Conservation (phyloP, 352 stramenopile species). For the Globisporangium abappressorium region DNA sequence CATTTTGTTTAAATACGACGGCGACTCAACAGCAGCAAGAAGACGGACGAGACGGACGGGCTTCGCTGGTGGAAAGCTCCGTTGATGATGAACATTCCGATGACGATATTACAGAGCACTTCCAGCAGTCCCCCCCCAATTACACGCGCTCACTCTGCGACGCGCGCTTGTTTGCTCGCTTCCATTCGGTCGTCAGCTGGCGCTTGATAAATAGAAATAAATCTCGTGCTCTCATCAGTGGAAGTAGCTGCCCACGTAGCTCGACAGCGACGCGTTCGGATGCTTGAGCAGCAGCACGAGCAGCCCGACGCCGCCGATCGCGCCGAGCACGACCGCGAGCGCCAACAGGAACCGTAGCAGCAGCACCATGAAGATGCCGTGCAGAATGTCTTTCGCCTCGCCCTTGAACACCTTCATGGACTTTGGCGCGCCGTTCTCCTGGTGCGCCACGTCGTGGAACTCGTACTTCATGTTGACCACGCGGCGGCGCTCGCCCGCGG, state of each 20-base stretch:
- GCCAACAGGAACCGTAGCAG: constrained; percentile 51
- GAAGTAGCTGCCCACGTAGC: constrained; percentile 22
- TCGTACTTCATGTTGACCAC: constrained; percentile 29
- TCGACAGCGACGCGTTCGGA: constrained; percentile 25
- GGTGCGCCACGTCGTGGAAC: constrained; percentile 33
- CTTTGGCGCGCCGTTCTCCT: constrained; percentile 49
- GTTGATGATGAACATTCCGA: neutral
- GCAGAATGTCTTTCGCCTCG: constrained; percentile 51
- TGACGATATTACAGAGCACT: neutral
- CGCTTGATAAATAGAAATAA: constrained; percentile 15
- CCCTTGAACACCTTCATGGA: constrained; percentile 58
- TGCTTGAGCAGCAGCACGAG: constrained; percentile 42
- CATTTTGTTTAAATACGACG: neutral
- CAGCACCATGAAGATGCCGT: constrained; percentile 59
- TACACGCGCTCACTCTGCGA: neutral
- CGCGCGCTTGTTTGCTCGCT: neutral
- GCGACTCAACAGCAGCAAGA: neutral
- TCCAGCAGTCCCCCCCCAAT: neutral
- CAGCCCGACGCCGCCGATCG: constrained; percentile 28
- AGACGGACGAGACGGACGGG: neutral
- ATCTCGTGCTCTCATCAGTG: constrained; percentile 5
- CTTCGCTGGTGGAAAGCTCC: neutral
- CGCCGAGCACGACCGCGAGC: constrained; percentile 32
- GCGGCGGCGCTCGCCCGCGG: constrained; percentile 23
- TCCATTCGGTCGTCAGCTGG: neutral